Conservation (phyloP, 495 filamentous ascomycete genomes). For the Echria macrotheca region DNA sequence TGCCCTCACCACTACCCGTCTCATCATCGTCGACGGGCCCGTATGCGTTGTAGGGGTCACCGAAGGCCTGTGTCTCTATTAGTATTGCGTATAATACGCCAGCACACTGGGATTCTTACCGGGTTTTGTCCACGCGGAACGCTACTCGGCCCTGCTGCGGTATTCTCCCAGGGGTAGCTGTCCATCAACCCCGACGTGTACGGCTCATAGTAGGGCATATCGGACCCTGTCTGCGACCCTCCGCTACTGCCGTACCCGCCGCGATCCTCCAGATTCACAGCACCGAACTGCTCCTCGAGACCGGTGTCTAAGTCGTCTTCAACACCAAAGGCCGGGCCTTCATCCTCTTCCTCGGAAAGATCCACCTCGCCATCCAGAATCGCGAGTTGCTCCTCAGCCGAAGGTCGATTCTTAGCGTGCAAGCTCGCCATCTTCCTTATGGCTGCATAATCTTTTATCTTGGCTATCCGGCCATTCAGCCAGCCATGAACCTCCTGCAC, state of each 20-base stretch:
- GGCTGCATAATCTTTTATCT: conserved; percentile 7
- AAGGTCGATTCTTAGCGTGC: conserved; percentile 18
- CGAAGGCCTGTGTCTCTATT: too few species aligned
- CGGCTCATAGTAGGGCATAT: conserved; percentile 24
- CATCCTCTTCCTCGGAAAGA: conserved; percentile 2
- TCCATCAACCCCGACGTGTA: conserved; percentile 9
- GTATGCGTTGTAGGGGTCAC: too few species aligned
- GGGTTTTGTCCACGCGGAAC: too few species aligned
- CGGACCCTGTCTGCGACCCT: conserved; percentile 7
- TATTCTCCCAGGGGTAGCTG: background rate
- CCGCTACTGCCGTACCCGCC: conserved; percentile 8
- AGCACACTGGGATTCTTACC: too few species aligned
- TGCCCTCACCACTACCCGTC: too few species aligned
- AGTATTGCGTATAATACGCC: too few species aligned
- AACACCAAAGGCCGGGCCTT: background rate
- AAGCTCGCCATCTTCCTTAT: conserved; percentile 21
- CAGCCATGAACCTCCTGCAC: conserved; percentile 18
- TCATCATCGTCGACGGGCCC: too few species aligned
- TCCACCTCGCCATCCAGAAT: conserved; percentile 8
- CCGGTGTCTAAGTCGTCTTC: background rate
- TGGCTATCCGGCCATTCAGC: conserved; percentile 14
- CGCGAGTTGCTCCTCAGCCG: conserved; percentile 17
- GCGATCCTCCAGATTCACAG: conserved; percentile 10
- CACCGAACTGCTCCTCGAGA: conserved; percentile 6
- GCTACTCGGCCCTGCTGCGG: too few species aligned